Evolutionary conservation across 768 basidiomycete genomes (phyloP).

Genomic region (Termitomyces sp.): DNA sequence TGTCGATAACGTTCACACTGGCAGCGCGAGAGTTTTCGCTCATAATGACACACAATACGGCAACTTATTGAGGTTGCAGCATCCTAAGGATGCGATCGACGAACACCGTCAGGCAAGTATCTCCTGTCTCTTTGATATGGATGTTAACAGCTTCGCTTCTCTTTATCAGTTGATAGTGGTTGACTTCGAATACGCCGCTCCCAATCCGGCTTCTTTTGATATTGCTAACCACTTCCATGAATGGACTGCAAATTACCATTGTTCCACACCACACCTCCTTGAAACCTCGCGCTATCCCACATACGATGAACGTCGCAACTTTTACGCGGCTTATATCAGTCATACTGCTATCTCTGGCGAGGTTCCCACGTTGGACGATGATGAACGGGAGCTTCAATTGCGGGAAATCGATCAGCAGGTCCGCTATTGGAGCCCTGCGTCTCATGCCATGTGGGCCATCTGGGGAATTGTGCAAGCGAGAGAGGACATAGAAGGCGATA

Average conservation of each 20-base stretch:
- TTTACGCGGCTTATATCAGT: constrained; percentile 79
- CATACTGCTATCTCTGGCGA: constrained; percentile 36
- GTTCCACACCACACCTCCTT: constrained; percentile 61
- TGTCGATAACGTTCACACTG: constrained; percentile 51
- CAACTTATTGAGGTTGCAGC: constrained; percentile 75
- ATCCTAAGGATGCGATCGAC: constrained; percentile 47
- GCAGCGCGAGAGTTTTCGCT: constrained; percentile 68
- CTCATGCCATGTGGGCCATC: constrained; percentile 88
- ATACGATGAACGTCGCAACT: constrained; percentile 65
- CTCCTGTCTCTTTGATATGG: background rate
- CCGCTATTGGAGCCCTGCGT: constrained; percentile 82
- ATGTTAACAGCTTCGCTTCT: constrained; percentile 4
- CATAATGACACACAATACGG: constrained; percentile 98
- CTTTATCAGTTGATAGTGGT: constrained; percentile 78
- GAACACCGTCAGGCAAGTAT: constrained; percentile 71
- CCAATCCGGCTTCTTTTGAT: constrained; percentile 91
- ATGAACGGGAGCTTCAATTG: constrained; percentile 41
- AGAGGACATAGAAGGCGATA: constrained; percentile 59
- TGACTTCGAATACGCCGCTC: constrained; percentile 95
- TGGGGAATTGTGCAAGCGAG: constrained; percentile 94
- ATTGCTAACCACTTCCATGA: constrained; percentile 97
- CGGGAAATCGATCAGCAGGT: constrained; percentile 74
- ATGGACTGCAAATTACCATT: constrained; percentile 92
- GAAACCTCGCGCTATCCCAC: constrained; percentile 68
- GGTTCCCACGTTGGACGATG: constrained; percentile 22